phyloP scores from a whole-genome alignment of 495 filamentous ascomycete species.

The Cercophora scortea region DNA sequence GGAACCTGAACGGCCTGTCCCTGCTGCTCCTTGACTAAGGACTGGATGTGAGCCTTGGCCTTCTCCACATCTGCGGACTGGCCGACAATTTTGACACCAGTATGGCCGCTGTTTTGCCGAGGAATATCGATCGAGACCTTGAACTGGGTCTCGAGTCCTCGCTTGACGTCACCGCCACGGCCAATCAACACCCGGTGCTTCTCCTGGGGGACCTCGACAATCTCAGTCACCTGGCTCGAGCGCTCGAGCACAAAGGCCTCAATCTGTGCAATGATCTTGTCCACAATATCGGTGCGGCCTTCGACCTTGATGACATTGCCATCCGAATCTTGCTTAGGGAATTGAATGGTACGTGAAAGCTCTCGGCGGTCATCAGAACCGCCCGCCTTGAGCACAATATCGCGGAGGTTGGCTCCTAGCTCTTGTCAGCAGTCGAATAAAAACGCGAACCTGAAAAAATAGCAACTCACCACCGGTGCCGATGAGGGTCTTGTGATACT shows the following conservation, averaged over 20 bases:
- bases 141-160: conserved; percentile 82
- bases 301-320: conserved; percentile 82
- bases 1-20: conserved; percentile 82
- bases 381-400: conserved; percentile 80
- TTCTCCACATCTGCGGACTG: conserved; percentile 68
- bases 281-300: conserved; percentile 71
- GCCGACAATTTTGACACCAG: conserved; percentile 77
- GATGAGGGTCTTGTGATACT: conserved; percentile 85
- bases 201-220: conserved; percentile 71
- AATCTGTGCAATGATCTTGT: conserved; percentile 80
- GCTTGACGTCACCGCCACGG: conserved; percentile 77
- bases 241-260: conserved; percentile 69
- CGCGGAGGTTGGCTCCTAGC: conserved; percentile 76
- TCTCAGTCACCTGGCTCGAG: conserved; percentile 65
- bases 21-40: conserved; percentile 74
- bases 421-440: conserved; percentile 24
- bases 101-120: conserved; percentile 59
- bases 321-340: conserved; percentile 73
- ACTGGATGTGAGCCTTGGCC: conserved; percentile 74
- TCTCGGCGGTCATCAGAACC: conserved; percentile 78
- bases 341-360: conserved; percentile 78
- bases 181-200: conserved; percentile 91
- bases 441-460: not conserved
- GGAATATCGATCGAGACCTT: conserved; percentile 85
- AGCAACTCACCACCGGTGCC: conserved; percentile 67